Evolutionary conservation across 805 yeast genomes (phyloP).

Genomic region (Teunomyces aglyptinius): DNA sequence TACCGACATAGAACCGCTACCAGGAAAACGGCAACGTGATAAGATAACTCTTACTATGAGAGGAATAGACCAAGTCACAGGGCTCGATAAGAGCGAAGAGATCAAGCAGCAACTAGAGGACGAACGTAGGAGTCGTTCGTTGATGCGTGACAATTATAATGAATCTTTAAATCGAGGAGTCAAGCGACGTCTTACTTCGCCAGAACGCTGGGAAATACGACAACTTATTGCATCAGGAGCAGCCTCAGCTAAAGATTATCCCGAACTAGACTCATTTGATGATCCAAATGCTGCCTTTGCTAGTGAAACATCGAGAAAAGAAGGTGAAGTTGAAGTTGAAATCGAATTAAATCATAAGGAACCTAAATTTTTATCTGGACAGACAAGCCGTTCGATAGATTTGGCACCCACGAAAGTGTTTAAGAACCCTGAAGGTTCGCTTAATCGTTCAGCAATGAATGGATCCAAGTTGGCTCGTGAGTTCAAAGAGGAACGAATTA

Average conservation of each 20-base stretch:
- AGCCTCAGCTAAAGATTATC: slow-evolving; percentile 63
- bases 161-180: slow-evolving; percentile 13
- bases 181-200: slow-evolving; percentile 61
- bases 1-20: slow-evolving; percentile 18
- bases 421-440: slow-evolving; percentile 75
- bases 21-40: slow-evolving; percentile 17
- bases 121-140: slow-evolving; percentile 12
- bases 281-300: slow-evolving; percentile 29
- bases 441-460: slow-evolving; percentile 69
- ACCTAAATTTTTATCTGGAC: slow-evolving; percentile 71
- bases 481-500: slow-evolving; percentile 56
- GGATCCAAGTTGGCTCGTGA: slow-evolving; percentile 71
- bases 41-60: slow-evolving; percentile 64
- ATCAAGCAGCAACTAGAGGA: slow-evolving; percentile 14
- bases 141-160: background rate
- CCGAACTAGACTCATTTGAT: slow-evolving; percentile 45
- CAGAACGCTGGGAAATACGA: slow-evolving; percentile 87
- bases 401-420: slow-evolving; percentile 55
- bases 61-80: slow-evolving; percentile 69
- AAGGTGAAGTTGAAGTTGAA: slow-evolving; percentile 53
- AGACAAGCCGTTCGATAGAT: slow-evolving; percentile 36
- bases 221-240: slow-evolving; percentile 83
- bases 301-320: slow-evolving; percentile 14
- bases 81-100: slow-evolving; percentile 37
- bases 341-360: slow-evolving; percentile 67